Evolutionary conservation across 1,284 basidiomycete species (phyloP).

Genomic region (Leucoagaricus sp.): DNA sequence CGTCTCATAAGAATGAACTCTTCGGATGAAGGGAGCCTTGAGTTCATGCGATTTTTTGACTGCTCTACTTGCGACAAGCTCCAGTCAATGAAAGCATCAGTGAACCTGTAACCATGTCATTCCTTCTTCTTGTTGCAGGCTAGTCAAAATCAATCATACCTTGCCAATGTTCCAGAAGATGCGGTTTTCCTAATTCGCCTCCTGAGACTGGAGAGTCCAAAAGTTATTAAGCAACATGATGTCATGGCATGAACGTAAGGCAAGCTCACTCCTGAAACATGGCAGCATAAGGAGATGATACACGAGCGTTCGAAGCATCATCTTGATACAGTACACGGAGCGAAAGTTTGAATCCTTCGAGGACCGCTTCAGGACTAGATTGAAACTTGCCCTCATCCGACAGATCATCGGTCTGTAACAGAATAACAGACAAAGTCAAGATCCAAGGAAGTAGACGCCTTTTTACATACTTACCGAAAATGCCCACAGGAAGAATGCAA

Average conservation of each 20-base stretch:
- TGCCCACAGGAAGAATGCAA: conserved; percentile 48
- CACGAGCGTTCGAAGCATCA: background rate
- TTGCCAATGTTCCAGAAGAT: background rate
- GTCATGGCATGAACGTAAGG: background rate
- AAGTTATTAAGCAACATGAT: background rate
- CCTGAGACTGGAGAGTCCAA: background rate
- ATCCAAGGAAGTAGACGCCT: background rate
- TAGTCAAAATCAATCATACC: background rate
- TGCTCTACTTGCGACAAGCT: background rate
- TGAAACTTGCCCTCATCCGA: conserved; percentile 45
- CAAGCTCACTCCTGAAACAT: too few relatives aligned
- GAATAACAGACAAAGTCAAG: background rate
- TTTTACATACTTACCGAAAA: conserved; percentile 42
- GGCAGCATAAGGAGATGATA: too few relatives aligned
- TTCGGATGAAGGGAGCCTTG: conserved; percentile 38
- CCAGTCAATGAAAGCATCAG: background rate
- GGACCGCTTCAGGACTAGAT: conserved; percentile 40
- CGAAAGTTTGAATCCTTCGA: conserved; percentile 38
- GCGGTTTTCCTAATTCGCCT: background rate
- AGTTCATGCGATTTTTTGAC: background rate
- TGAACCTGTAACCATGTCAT: background rate
- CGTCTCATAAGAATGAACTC: conserved; percentile 46
- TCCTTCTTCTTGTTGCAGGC: background rate
- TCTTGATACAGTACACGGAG: conserved; percentile 15
- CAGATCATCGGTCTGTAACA: conserved; percentile 40